A percentile compares a stretch with the other conserved stretches of the same genome.
Evolutionary conservation across 192 early-diverging fungal species (phyloP).

Genomic region (Dissophora ornata): DNA sequence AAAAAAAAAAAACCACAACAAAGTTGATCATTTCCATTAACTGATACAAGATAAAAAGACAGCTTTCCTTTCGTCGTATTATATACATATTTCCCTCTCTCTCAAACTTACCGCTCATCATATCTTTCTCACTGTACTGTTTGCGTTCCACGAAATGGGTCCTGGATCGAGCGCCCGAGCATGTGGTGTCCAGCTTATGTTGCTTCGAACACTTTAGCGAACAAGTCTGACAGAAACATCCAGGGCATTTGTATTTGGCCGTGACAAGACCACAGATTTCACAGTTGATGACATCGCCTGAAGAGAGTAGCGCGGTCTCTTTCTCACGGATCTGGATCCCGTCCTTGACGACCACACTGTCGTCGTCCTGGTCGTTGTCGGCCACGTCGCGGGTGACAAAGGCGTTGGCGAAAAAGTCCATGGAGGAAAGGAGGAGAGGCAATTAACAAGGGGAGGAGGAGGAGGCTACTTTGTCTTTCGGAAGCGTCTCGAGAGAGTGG

Average conservation of each 20-base stretch:
- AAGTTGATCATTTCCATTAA: too few species aligned
- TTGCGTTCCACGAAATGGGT: constrained; percentile 69
- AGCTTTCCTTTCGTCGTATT: not conserved
- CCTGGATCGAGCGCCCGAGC: constrained; percentile 72
- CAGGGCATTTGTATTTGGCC: constrained; percentile 78
- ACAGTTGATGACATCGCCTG: constrained; percentile 51
- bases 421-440: constrained; percentile 3
- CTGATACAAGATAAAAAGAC: too few species aligned
- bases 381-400: constrained; percentile 35
- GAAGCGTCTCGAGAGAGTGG: not conserved
- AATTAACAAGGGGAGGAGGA: not conserved
- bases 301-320: not conserved
- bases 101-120: constrained; percentile 72
- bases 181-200: constrained; percentile 69
- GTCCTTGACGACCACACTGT: constrained; percentile 35
- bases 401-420: constrained; percentile 53
- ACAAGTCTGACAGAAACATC: constrained; percentile 71
- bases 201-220: constrained; percentile 73
- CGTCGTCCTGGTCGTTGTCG: not conserved
- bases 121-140: constrained; percentile 69
- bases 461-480: not conserved
- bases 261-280: constrained; percentile 56
- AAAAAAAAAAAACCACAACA: too few species aligned
- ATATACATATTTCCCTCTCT: not conserved
- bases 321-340: constrained; percentile 51